Base-by-base conservation (phyloP, 2,329 filamentous ascomycete genomes). In the Thermoascus crustaceus region DNA sequence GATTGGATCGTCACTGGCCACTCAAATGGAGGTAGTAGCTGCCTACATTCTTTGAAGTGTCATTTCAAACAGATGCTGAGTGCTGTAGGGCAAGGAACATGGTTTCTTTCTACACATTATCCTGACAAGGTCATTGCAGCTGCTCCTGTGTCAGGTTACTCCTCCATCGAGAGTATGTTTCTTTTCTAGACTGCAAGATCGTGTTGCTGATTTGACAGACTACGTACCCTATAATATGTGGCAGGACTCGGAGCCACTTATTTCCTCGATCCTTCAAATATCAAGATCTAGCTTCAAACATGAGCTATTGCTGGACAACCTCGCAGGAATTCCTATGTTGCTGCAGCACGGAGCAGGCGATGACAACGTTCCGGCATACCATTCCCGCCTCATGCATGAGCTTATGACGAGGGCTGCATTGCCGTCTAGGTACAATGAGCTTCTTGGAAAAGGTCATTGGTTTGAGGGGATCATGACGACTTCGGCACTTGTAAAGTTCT, bases 181-280 rank as follows among this genome's bases (percentile, higher is more conserved):
- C 23, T 16, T 22, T 9, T 16, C 11, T 6, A 21, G 13, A 7
- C 30, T 26, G 18, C 9, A 4, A 4, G 8, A 5, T 13, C 19
- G 36, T 27, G 14, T 5, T 38, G 13, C 40, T 45, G 20, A 43
- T 30, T 23, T 29, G 17, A 9, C 32, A 68, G 64, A 69, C 38
- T 78, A 78, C 46, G 73, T 77, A 2, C 67, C 75, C 14, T 77
- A 73, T 42, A 60, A 65, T 22, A 57, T 76, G 41, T 78, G 73
- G 73, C 64, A 63, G 21, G 63, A 68, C 32, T 58, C 65, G n/a
- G 69, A 77, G 41, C 68, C 74, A n/a, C 50, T 59, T 11, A 62
- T 69, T 10, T 62, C 54, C 7, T 62, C 66, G 2, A 52, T 73
- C 2, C 42, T 76, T 7, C 63, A 71, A 33, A 63, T 60, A 13